A percentile compares a stretch with the other conserved stretches of the same genome.
Conservation (phyloP, 192 early-diverging fungal species). For the Coemansia sp. region DNA sequence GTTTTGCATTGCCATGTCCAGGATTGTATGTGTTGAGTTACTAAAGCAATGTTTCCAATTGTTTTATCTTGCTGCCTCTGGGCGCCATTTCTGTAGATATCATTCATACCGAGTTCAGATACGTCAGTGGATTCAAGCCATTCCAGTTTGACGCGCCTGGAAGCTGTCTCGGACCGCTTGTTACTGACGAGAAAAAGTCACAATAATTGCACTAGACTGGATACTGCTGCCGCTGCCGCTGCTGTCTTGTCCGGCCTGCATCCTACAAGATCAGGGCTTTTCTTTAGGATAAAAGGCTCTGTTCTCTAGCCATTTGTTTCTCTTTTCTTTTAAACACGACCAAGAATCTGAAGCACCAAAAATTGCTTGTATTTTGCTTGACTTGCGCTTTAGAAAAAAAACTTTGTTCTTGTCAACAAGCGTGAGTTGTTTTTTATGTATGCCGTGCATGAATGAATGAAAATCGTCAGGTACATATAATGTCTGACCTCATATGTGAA, state of each 20-base stretch:
- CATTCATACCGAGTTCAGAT: slow-evolving; percentile 50
- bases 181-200: slow-evolving; percentile 4
- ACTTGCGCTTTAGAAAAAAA: too few relatives aligned
- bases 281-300: not conserved
- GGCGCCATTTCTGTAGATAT: slow-evolving; percentile 28
- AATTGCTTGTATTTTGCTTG: not conserved
- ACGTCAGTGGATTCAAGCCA: slow-evolving; percentile 51
- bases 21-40: not conserved
- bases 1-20: not conserved
- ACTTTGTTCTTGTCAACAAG: too few relatives aligned
- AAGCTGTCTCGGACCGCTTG: slow-evolving; percentile 51
- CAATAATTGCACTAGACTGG: slow-evolving; percentile 4
- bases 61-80: not conserved
- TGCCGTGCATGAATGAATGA: slow-evolving; percentile 4
- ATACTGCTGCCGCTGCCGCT: not conserved
- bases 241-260: too few relatives aligned
- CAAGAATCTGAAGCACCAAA: not conserved
- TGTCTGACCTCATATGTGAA: not conserved
- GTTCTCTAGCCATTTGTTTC: not conserved
- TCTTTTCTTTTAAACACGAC: not conserved
- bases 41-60: not conserved
- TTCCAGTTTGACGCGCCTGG: slow-evolving; percentile 55
- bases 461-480: not conserved
- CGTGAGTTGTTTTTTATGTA: slow-evolving; percentile 1
- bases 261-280: not conserved